Percentiles rank a stretch among this genome's conserved stretches.
phyloP scores from a whole-genome alignment of 306 rosid genomes.

The Mucuna pruriens region DNA sequence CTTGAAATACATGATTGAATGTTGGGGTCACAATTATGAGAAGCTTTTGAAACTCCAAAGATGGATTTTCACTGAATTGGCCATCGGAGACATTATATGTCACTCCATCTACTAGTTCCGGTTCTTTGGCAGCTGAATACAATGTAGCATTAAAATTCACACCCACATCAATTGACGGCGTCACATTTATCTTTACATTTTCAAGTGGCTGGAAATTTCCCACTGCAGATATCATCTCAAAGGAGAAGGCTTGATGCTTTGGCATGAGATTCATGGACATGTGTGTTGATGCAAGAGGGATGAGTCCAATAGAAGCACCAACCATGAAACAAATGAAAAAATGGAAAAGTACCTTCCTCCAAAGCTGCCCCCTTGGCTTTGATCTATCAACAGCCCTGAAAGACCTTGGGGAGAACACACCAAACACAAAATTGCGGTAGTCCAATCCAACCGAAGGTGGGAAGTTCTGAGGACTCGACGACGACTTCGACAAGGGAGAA shows the following conservation, averaged over 20 bases:
- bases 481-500: conserved; percentile 83
- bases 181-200: conserved; percentile 37
- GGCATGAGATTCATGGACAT: conserved; percentile 60
- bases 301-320: conserved; percentile 75
- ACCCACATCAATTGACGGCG: conserved; percentile 31
- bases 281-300: conserved; percentile 65
- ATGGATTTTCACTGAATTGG: conserved; percentile 41
- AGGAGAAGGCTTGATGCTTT: conserved; percentile 67
- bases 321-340: conserved; percentile 69
- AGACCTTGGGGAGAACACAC: conserved; percentile 59
- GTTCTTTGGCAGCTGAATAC: conserved; percentile 43
- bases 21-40: conserved; percentile 86
- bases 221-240: conserved; percentile 57
- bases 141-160: conserved; percentile 44
- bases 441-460: conserved; percentile 56
- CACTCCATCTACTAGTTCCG: conserved; percentile 34
- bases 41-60: conserved; percentile 64
- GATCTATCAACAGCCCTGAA: conserved; percentile 68
- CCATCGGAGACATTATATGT: conserved; percentile 31
- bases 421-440: conserved; percentile 53
- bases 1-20: conserved; percentile 59
- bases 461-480: conserved; percentile 59
- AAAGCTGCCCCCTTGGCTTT: conserved; percentile 66
- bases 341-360: conserved; percentile 76
- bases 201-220: conserved; percentile 52